These are phyloP conservation scores for Xylariales sp. DNA, from an alignment of 2,329 filamentous ascomycete genomes.

Conservation along the genomic window DNA sequence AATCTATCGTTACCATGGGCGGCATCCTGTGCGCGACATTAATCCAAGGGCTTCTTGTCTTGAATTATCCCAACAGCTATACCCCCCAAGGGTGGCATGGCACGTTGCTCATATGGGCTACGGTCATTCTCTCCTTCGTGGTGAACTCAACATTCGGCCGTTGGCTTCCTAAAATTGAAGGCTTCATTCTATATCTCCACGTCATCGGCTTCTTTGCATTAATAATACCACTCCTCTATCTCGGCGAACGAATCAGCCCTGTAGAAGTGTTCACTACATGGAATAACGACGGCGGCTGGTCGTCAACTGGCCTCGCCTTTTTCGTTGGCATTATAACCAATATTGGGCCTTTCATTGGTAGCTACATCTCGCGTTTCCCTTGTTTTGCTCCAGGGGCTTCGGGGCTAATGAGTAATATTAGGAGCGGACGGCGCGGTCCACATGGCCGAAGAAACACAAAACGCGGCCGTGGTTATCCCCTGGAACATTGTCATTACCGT, in stretches of 20 bases:
- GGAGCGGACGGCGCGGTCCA: not conserved
- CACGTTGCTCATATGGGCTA: not conserved
- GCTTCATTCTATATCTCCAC: not conserved
- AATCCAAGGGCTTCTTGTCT: not conserved
- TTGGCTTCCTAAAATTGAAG: slow-evolving; percentile 1
- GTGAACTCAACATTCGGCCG: not conserved
- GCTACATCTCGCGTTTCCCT: not conserved
- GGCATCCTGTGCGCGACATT: not conserved
- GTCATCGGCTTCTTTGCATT: not conserved
- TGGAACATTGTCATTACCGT: not conserved
- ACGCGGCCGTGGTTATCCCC: not conserved
- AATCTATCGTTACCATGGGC: slow-evolving; percentile 1
- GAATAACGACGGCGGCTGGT: slow-evolving; percentile 16
- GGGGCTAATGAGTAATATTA: not conserved
- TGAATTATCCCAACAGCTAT: not conserved
- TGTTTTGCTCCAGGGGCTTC: not conserved
- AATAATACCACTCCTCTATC: not conserved
- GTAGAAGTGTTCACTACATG: not conserved
- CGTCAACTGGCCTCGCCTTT: not conserved
- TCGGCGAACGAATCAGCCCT: not conserved
- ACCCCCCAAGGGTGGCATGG: not conserved
- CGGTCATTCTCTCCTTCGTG: not conserved
- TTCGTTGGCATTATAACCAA: slow-evolving; percentile 3
- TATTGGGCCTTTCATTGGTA: not conserved
- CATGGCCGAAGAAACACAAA: not conserved